phyloP scores from a whole-genome alignment of 2,329 filamentous ascomycete genomes.

The Colletotrichum karsti region DNA sequence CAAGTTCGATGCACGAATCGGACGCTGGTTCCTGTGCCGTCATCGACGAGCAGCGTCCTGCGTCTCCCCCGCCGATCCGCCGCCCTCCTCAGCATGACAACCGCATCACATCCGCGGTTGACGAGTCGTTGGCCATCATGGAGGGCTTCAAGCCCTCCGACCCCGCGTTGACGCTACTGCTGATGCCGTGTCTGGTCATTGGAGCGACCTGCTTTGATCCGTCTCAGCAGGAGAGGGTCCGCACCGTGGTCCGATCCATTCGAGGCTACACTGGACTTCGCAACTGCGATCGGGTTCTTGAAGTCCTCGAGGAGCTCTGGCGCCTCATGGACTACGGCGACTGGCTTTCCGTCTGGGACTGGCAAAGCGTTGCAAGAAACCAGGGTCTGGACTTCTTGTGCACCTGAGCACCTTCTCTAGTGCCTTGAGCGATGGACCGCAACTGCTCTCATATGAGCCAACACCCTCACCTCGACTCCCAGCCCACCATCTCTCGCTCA shows the following conservation, averaged over 20 bases:
- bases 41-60: slow-evolving; percentile 25
- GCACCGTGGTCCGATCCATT: slow-evolving; percentile 57
- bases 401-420: slow-evolving; percentile 38
- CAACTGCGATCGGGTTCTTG: slow-evolving; percentile 62
- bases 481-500: background rate
- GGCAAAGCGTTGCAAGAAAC: slow-evolving; percentile 63
- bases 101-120: slow-evolving; percentile 62
- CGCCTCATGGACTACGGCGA: slow-evolving; percentile 65
- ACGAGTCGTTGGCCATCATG: slow-evolving; percentile 64
- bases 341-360: slow-evolving; percentile 70
- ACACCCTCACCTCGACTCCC: background rate
- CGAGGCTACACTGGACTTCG: slow-evolving; percentile 67
- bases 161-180: slow-evolving; percentile 65
- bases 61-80: slow-evolving; percentile 56
- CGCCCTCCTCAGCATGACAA: slow-evolving; percentile 58
- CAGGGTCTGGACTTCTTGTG: slow-evolving; percentile 67
- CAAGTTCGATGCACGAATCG: slow-evolving; percentile 49
- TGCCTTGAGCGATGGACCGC: too few species aligned
- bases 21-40: slow-evolving; percentile 20
- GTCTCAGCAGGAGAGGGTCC: slow-evolving; percentile 60
- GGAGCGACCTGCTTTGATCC: slow-evolving; percentile 67
- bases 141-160: slow-evolving; percentile 65
- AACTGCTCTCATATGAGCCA: background rate
- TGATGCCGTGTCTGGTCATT: slow-evolving; percentile 68
- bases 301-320: slow-evolving; percentile 69